These are phyloP conservation scores for Verticillium nubilum DNA, from an alignment of 2,329 filamentous ascomycete genomes.

Conservation along the genomic window DNA sequence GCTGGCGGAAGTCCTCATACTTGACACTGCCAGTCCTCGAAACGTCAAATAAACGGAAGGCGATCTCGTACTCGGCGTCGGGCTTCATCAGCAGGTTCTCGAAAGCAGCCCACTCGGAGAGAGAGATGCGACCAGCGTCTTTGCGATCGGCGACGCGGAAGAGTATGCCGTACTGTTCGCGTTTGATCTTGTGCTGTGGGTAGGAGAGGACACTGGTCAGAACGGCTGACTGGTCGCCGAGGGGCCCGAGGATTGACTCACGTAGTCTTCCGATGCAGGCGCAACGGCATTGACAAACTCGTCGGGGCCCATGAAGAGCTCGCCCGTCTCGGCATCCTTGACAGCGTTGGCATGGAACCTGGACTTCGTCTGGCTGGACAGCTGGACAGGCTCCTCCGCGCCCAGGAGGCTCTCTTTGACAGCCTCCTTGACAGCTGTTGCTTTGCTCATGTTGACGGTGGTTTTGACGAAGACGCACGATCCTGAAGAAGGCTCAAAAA, in stretches of 20 bases:
- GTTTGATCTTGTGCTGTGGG: constrained; percentile 91
- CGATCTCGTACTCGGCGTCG: constrained; percentile 97
- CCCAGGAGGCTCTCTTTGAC: constrained; percentile 80
- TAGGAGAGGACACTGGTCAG: neutral
- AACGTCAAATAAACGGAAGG: constrained; percentile 92
- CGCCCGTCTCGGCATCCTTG: constrained; percentile 69
- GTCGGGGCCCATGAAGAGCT: constrained; percentile 75
- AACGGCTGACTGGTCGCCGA: neutral
- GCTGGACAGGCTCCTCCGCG: constrained; percentile 46
- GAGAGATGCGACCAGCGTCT: constrained; percentile 64
- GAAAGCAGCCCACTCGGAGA: constrained; percentile 88
- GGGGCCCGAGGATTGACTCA: constrained; percentile 43
- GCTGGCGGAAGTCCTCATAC: constrained; percentile 78
- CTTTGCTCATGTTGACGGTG: constrained; percentile 31
- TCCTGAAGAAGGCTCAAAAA: neutral
- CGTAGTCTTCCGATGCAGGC: constrained; percentile 82
- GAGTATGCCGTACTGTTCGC: constrained; percentile 90
- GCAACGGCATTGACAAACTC: constrained; percentile 90
- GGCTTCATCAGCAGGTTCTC: constrained; percentile 91
- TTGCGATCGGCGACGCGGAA: constrained; percentile 86
- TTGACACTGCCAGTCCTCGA: constrained; percentile 80
- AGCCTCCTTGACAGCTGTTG: constrained; percentile 54
- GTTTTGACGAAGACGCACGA: neutral
- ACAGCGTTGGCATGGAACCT: constrained; percentile 72
- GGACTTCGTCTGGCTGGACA: constrained; percentile 69